Conservation (phyloP, 345 rosid species). For the Melaleuca quinquenervia region DNA sequence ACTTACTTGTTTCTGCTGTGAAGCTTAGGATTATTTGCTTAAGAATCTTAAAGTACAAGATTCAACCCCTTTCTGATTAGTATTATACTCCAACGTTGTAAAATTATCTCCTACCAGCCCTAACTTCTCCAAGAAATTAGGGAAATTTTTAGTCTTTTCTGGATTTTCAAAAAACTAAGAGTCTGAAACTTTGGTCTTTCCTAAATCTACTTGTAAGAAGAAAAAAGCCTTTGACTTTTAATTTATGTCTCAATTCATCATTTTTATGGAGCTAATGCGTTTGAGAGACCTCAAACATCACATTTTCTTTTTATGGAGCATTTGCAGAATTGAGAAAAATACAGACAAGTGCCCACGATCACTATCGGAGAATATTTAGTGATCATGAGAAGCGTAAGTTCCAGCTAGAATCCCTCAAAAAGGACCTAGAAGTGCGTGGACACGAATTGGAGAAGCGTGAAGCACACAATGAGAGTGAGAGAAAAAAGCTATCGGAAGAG, state of each 20-base stretch:
- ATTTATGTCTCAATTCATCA: not conserved
- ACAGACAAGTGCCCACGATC: slow-evolving; percentile 63
- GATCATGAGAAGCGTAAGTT: slow-evolving; percentile 81
- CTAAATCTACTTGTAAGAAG: not conserved
- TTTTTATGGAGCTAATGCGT: not conserved
- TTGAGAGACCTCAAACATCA: not conserved
- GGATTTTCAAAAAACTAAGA: not conserved
- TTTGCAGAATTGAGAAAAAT: slow-evolving; percentile 67
- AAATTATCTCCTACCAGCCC: not conserved
- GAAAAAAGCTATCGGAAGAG: slow-evolving; percentile 51
- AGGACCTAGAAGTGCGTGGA: slow-evolving; percentile 62
- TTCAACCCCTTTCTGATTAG: not conserved
- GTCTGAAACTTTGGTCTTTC: not conserved
- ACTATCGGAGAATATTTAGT: slow-evolving; percentile 60
- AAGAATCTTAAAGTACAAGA: not conserved
- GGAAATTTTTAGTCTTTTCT: not conserved
- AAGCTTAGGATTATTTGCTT: not conserved
- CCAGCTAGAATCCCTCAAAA: slow-evolving; percentile 66
- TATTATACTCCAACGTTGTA: not conserved
- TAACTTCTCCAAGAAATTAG: not conserved
- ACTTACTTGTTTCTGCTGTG: not conserved
- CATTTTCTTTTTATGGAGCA: not conserved
- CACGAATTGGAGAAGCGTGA: slow-evolving; percentile 70
- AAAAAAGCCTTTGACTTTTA: not conserved
- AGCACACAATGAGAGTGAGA: slow-evolving; percentile 74